These are phyloP conservation scores for Panaeolus cyanescens DNA, from an alignment of 768 basidiomycete species.

Conservation along the genomic window DNA sequence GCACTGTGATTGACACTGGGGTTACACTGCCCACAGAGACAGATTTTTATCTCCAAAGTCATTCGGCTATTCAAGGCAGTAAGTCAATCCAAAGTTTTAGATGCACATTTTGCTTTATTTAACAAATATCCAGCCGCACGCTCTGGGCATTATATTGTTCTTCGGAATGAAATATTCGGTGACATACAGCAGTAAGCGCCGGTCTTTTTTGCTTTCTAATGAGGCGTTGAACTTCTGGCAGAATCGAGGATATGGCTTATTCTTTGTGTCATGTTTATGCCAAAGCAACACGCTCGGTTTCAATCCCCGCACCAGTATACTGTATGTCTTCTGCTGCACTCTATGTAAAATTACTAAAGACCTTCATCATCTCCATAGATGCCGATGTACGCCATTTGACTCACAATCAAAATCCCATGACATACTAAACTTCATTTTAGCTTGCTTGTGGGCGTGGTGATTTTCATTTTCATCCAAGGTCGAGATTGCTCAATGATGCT, in stretches of 20 bases:
- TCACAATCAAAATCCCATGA: neutral
- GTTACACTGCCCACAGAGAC: conserved; percentile 46
- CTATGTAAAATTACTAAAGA: neutral
- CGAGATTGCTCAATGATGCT: neutral
- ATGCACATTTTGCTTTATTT: neutral
- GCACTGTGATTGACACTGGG: conserved; percentile 43
- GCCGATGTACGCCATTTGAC: conserved; percentile 18
- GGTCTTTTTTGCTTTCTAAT: neutral
- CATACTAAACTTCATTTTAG: conserved; percentile 6
- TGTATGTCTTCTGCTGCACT: conserved; percentile 19
- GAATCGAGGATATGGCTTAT: conserved; percentile 24
- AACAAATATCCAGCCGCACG: conserved; percentile 15
- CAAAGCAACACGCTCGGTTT: conserved; percentile 31
- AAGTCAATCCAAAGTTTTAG: conserved; percentile 15
- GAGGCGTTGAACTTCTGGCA: conserved; percentile 1
- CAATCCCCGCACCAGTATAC: conserved; percentile 32
- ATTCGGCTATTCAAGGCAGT: conserved; percentile 58
- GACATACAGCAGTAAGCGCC: conserved; percentile 8
- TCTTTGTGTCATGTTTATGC: conserved; percentile 28
- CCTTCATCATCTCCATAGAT: conserved; percentile 8
- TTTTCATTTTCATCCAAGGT: conserved; percentile 16
- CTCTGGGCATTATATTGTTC: conserved; percentile 27
- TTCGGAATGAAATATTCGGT: conserved; percentile 22
- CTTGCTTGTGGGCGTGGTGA: conserved; percentile 20
- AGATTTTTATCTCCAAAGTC: conserved; percentile 61